Evolutionary conservation across 345 rosid genomes (phyloP).

Genomic region (Firmiana major): DNA sequence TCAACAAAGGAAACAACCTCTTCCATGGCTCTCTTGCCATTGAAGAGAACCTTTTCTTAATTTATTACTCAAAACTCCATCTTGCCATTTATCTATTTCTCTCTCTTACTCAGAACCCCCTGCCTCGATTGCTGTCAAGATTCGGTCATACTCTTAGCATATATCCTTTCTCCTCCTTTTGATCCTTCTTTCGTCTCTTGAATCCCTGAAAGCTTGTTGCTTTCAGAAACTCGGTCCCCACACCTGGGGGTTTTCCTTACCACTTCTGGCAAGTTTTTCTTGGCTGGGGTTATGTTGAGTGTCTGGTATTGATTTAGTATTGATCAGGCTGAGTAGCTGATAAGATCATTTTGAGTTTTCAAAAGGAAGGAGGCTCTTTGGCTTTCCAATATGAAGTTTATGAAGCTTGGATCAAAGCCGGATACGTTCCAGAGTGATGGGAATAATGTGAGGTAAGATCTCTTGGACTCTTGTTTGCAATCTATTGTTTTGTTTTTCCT

Average conservation of each 20-base stretch:
- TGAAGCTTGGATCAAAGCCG: conserved; percentile 90
- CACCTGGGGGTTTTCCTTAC: conserved; percentile 44
- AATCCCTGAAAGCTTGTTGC: conserved; percentile 37
- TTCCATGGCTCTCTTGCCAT: conserved; percentile 42
- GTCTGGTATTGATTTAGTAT: conserved; percentile 23
- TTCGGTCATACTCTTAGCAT: conserved; percentile 39
- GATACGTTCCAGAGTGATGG: conserved; percentile 61
- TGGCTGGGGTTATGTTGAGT: conserved; percentile 26
- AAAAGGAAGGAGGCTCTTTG: conserved; percentile 19
- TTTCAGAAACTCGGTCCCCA: conserved; percentile 60
- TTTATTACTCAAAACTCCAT: conserved; percentile 26
- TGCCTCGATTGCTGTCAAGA: conserved; percentile 56
- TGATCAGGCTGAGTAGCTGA: conserved; percentile 19
- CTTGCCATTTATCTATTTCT: conserved; percentile 21
- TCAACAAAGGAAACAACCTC: conserved; percentile 51
- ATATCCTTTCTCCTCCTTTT: conserved; percentile 36
- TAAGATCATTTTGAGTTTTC: conserved; percentile 16
- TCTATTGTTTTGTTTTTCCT: neutral
- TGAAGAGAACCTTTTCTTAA: conserved; percentile 44
- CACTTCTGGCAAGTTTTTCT: conserved; percentile 32
- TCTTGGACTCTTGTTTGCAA: neutral
- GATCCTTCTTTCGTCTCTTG: conserved; percentile 48
- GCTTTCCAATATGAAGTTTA: conserved; percentile 71
- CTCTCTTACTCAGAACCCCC: conserved; percentile 29
- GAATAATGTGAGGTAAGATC: conserved; percentile 42